Percentiles rank a stretch among this genome's conserved stretches.
phyloP scores from a whole-genome alignment of 1,284 basidiomycete genomes.

The Agaricales sp. region DNA sequence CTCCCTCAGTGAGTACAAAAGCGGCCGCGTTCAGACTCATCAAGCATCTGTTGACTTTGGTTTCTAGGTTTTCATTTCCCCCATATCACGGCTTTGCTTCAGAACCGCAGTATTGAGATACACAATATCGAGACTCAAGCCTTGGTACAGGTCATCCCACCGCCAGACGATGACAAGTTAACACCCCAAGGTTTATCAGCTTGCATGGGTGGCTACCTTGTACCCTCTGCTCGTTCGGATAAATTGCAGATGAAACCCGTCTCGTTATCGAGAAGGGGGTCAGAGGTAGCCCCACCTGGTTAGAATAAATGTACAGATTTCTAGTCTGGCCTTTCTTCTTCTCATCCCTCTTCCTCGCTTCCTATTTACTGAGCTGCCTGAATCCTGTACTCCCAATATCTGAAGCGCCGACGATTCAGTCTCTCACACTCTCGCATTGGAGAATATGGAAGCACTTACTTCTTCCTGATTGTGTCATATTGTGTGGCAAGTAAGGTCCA shows the following conservation, averaged over 20 bases:
- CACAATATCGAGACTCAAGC: constrained; percentile 72
- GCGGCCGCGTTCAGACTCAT: not conserved
- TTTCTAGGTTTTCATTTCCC: constrained; percentile 70
- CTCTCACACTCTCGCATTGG: no score
- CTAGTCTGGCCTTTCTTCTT: not conserved
- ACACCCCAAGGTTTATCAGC: not conserved
- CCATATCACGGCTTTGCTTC: constrained; percentile 68
- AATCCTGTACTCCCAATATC: constrained; percentile 29
- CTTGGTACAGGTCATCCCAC: constrained; percentile 58
- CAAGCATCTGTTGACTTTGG: no score
- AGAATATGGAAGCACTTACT: constrained; percentile 32
- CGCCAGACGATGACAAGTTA: constrained; percentile 13
- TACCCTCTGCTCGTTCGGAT: not conserved
- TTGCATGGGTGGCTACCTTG: not conserved
- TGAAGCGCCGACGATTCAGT: constrained; percentile 12
- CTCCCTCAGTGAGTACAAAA: constrained; percentile 52
- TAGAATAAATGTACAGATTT: not conserved
- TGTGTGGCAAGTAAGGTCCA: constrained; percentile 65
- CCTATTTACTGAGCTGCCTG: not conserved
- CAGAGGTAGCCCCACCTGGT: not conserved
- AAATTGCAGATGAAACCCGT: not conserved
- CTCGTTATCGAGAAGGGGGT: not conserved
- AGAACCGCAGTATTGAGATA: constrained; percentile 71
- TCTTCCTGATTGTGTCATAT: constrained; percentile 71
- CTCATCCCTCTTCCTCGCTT: not conserved